Base-by-base conservation (phyloP, 1,284 basidiomycete species). In the Hemileia vastatrix region DNA sequence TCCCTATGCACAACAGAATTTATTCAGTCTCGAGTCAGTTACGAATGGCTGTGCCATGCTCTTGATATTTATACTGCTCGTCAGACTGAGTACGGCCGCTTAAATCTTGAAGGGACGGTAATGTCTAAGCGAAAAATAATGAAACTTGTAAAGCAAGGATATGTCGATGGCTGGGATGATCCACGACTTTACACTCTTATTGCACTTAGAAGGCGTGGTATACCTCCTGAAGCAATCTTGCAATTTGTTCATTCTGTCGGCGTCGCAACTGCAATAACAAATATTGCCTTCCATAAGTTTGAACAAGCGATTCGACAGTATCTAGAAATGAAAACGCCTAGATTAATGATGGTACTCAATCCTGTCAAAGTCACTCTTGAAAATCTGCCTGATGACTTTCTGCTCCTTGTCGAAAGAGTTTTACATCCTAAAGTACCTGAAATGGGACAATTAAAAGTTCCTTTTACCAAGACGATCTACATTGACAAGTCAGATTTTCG, bases 1-100 rank as follows among this genome's bases (percentile, higher is more conserved):
- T 98, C 95, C 2, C 81, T 99, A 18, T 99, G 95, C 76, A 99
- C 95, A 1, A 86, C 85, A 45, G 95, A 99, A 76, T 99, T 99
- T 76, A 86, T 97, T 69, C 84, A 87, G n/a, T 91, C 93, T 6
- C 87, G 95, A 60, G 89, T 93, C 73, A 95, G 92, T 0, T 98
- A 99, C 77, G 95, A 99, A 73, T 99, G 95, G 95, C 82, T 99
- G 13, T 99, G 95, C 74, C 94, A 99, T 74, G 90, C 89, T 1
- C 80, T 98, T 32, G 87, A 89, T 67, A 87, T 98, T 1, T 99
- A 98, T 82, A 96, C 94, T 77, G 93, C 95, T n/a, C 86, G 86
- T 66, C 95, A 99, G 79, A 94, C 90, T 64, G 95, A 99, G 77
- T 98, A 92, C 71, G 95, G 95, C 31, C 84, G 95, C 58, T 81